Percentiles rank a stretch among this genome's conserved stretches.
These are phyloP conservation scores for Sambucus nigra DNA, from an alignment of 129 eudicot species.

Conservation along the genomic window DNA sequence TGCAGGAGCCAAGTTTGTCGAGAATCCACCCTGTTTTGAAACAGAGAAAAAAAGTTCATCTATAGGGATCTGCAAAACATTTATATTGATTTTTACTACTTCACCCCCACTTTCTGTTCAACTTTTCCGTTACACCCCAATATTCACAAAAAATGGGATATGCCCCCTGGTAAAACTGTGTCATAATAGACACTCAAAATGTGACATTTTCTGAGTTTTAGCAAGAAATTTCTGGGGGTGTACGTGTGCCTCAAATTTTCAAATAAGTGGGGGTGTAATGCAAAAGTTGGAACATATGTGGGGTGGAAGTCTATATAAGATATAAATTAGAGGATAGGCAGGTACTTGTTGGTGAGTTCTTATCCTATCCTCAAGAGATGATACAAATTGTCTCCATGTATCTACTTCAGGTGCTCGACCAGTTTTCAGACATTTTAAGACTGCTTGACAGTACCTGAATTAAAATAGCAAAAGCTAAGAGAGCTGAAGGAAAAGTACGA, in stretches of 20 bases:
- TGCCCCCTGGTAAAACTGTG: too few relatives aligned
- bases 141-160: too few relatives aligned
- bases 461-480: slow-evolving; percentile 9
- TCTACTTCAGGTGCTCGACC: slow-evolving; percentile 79
- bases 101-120: too few relatives aligned
- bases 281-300: too few relatives aligned
- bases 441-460: slow-evolving; percentile 86
- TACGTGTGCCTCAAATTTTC: too few relatives aligned
- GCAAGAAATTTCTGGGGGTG: too few relatives aligned
- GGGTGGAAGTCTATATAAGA: too few relatives aligned
- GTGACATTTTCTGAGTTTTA: too few relatives aligned
- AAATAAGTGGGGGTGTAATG: too few relatives aligned
- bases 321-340: neutral
- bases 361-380: slow-evolving; percentile 85
- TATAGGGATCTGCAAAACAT: neutral
- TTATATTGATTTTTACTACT: too few relatives aligned
- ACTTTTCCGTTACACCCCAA: too few relatives aligned
- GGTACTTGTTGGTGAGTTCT: slow-evolving; percentile 86
- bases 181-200: too few relatives aligned
- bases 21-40: slow-evolving; percentile 91
- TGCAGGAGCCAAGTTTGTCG: slow-evolving; percentile 79
- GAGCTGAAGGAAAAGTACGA: neutral
- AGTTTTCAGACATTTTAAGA: slow-evolving; percentile 66
- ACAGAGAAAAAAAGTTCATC: neutral
- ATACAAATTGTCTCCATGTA: slow-evolving; percentile 50